Evolutionary conservation across 495 filamentous ascomycete genomes (phyloP).

Genomic region (Penicillium angulare): DNA sequence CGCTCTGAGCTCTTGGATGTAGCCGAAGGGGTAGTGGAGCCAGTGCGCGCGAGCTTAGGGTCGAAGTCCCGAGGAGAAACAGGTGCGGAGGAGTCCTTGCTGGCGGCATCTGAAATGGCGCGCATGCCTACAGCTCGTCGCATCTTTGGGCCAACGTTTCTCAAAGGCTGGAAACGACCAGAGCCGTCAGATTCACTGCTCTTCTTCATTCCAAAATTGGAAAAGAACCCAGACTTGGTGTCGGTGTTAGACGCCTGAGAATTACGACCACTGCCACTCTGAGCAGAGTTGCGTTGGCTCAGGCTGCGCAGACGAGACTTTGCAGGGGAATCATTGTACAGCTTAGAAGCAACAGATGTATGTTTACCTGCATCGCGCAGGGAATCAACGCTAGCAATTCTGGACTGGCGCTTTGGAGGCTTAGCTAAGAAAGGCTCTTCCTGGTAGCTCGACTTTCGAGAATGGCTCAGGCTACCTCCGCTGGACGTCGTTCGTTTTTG

Average conservation of each 20-base stretch:
- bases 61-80: conserved; percentile 67
- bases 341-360: conserved; percentile 46
- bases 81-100: conserved; percentile 36
- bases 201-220: conserved; percentile 48
- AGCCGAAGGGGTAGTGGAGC: conserved; percentile 81
- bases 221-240: conserved; percentile 44
- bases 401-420: conserved; percentile 68
- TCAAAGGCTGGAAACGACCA: conserved; percentile 32
- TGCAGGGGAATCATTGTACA: conserved; percentile 56
- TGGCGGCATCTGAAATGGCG: conserved; percentile 71
- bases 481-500: conserved; percentile 67
- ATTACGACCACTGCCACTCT: conserved; percentile 36
- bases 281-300: conserved; percentile 37
- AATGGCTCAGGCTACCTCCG: conserved; percentile 49
- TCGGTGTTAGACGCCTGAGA: conserved; percentile 43
- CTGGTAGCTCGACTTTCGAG: conserved; percentile 67
- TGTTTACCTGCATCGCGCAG: conserved; percentile 43
- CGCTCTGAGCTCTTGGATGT: conserved; percentile 76
- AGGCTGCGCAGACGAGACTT: conserved; percentile 47
- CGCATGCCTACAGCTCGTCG: conserved; percentile 63
- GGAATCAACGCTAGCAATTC: conserved; percentile 71
- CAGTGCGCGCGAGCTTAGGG: conserved; percentile 70
- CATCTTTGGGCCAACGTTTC: conserved; percentile 45
- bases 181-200: conserved; percentile 54
- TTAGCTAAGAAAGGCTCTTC: conserved; percentile 56